Base-by-base conservation (phyloP, 768 basidiomycete genomes). In the Tricholoma furcatifolium region DNA sequence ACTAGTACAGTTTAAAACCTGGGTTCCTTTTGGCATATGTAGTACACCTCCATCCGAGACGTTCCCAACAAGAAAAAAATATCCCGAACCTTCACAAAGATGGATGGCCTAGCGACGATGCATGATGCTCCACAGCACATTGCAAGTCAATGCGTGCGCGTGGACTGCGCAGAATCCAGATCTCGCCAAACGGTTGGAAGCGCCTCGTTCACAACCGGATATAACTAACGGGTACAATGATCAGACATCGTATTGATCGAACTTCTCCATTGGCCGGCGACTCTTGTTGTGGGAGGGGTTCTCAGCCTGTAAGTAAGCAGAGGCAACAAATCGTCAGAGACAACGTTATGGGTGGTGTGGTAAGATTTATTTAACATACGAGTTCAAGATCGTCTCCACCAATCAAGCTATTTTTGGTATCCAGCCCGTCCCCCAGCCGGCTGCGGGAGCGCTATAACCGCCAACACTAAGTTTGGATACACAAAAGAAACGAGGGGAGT, bases 381-480 rank as follows among this genome's bases (percentile, higher is more conserved):
- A 27, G 27, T 27, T 27, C 52, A 21, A 47, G 9, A 6, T 53
- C 52, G 6, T 53, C 52, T 9, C 42, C 52, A 17, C 41, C 43
- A 35, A 32, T 27, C 3, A 27, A 24, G 23, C 46, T 43, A 10
- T 45, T 15, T 23, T 43, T 41, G 30, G 39, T 40, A n/a, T 6
- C 31, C 30, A 41, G 20, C 18, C 21, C 40, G 27, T 20, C 30
- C 40, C 40, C 27, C 21, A 44, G 32, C 21, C 21, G 30, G 6
- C 39, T 18, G n/a, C 31, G 48, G 17, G 38, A 31, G 15, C 32
- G 43, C 46, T 48, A 30, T 47, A 17, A 32, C n/a, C 7, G 21
- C 20, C 27, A 3, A 7, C 15, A n/a, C 35, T 41, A 31, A 15
- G n/a, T 10, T 15, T 32, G 12, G 9, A 12, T 10, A 39, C 10